A percentile compares a stretch with the other conserved stretches of the same genome.
phyloP scores from a whole-genome alignment of 805 yeast genomes.

The Candida easanensis region DNA sequence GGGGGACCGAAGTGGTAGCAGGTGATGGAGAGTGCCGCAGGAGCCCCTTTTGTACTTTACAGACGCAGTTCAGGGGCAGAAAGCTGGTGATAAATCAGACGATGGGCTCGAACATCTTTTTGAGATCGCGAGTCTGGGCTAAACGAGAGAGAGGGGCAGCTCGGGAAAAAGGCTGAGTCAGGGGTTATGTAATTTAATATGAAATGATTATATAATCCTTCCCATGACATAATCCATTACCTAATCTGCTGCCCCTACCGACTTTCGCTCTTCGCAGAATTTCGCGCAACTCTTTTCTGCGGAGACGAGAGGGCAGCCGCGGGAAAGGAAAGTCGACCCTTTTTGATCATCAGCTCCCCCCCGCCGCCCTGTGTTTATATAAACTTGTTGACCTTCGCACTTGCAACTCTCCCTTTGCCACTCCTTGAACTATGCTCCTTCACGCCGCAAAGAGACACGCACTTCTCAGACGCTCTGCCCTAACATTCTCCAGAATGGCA shows the following conservation, averaged over 20 bases:
- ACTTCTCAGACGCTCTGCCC: background rate
- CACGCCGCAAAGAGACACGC: background rate
- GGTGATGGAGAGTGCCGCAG: background rate
- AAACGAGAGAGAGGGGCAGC: background rate
- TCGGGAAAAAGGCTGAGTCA: background rate
- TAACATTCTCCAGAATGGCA: slow-evolving; percentile 4
- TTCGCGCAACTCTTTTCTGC: too few relatives aligned
- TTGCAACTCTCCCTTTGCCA: background rate
- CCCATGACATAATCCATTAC: too few relatives aligned
- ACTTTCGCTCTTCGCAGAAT: too few relatives aligned
- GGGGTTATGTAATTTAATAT: too few relatives aligned
- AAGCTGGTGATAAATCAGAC: background rate
- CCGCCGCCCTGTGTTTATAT: too few relatives aligned
- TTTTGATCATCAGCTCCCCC: too few relatives aligned
- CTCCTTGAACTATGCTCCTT: slow-evolving; percentile 2
- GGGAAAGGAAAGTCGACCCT: too few relatives aligned
- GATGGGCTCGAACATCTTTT: background rate
- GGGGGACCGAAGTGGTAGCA: background rate
- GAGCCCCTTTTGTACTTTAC: background rate
- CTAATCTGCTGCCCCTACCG: too few relatives aligned
- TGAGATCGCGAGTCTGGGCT: background rate
- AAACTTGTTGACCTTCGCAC: background rate
- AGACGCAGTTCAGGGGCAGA: background rate
- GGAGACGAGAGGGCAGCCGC: too few relatives aligned
- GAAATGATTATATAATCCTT: too few relatives aligned